Base-by-base conservation (phyloP, 2,329 filamentous ascomycete genomes). In the Calonectria pteridis region DNA sequence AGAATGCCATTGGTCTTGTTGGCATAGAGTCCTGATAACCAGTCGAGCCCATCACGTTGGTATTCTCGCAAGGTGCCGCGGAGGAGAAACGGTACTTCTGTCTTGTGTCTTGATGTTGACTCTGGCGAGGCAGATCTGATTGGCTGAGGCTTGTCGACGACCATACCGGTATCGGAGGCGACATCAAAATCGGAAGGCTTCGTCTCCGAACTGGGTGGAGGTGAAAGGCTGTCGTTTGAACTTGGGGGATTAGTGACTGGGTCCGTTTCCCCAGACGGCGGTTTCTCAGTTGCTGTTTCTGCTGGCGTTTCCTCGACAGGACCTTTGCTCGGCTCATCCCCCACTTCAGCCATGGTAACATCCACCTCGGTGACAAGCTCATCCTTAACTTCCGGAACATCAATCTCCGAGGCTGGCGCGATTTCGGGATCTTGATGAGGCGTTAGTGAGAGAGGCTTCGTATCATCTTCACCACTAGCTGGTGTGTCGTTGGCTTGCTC, bases 1-100 rank as follows among this genome's bases (percentile, higher is more conserved):
- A 99, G 87, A 69, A 99, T 99, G 28, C 97, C 97, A 81, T 98
- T 99, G 31, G 96, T 98, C 76, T 94, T 93, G 76, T 97, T 97
- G 20, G 93, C 93, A 82, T 99, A 98, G 1, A 99, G 89, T 0
- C 95, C 95, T 2, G 96, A 95, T 59, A 99, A 92, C 97, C 97
- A 99, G 83, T 99, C 97, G 10, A 99, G 87, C n/a, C 97, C 97
- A 81, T 95, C 94, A 81, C 98, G 97, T 80, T 99, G 97, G 81
- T 99, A 99, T 83, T 98, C 96, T 83, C 97, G 94, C 14, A 99
- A 87, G 0, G 92, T 98, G 26, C 97, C 97, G 64, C 97, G 93
- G 0, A 98, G 87, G 14, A 99, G 89, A 74, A 95, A 94, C 0
- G 95, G 96, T 14, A 97, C 90, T 10, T 94, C 92, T 0, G 93